Base-by-base conservation (phyloP, 805 yeast genomes). In the Wickerhamiella nectarea region DNA sequence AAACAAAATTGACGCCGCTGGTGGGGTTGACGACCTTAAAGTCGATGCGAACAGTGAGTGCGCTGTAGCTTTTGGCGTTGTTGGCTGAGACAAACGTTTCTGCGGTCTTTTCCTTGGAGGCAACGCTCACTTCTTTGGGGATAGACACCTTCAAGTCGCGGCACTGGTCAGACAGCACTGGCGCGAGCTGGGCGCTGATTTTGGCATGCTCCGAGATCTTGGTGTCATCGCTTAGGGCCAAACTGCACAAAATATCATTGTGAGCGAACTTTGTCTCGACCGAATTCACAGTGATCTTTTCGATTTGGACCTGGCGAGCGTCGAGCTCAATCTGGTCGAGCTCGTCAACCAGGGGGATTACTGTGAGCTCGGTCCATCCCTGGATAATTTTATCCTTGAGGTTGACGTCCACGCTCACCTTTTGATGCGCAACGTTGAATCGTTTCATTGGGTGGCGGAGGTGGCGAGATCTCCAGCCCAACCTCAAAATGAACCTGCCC, bases 341-440 rank as follows among this genome's bases (percentile, higher is more conserved):
- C 1, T 66, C 54, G 17, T 76, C 64, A 41, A 76, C 74, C 12
- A 74, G 64, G 0, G 98, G 96, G 14, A 82, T 68, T 2, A 87
- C 67, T 1, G 91, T 80, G 25, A 91, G 63, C 56, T 87, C 96
- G 0, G 96, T 85, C 51, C 73, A 70, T 12, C 97, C 98, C 0
- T 55, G 56, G 5, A 86, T 63, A 17, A 64, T 54, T 48, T 72
- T 69, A 14, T 68, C 65, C n/a, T 76, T 70, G 35, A 87, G 64
- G 58, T 86, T 94, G 3, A 89, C 75, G 57, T 87, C 94, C 15
- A 89, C 62, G 20, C 74, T 70, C 11, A 89, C 81, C 51, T 80
- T 72, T 60, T 89, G 96, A 59, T 86, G 94, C 4, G 89, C 86
- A 18, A 89, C 72, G 53, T 72, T 76, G 58, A 82, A 76, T 37